Conservation (phyloP, 768 basidiomycete species). For the Agrocybe chaxingu region DNA sequence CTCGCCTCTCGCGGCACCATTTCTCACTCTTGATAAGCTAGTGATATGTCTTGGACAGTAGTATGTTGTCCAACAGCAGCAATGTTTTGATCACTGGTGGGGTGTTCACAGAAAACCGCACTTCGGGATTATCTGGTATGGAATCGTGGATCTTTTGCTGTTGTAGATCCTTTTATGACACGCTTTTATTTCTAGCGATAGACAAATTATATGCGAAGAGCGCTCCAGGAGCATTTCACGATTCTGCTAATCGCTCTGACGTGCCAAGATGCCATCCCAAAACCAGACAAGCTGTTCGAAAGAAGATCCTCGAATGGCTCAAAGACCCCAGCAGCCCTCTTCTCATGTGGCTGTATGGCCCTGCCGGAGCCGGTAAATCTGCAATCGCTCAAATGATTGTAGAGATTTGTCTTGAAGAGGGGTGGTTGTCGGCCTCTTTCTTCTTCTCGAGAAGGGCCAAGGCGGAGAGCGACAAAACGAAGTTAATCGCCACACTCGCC, state of each 20-base stretch:
- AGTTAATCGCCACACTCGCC: conserved; percentile 6
- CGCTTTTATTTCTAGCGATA: too few species aligned
- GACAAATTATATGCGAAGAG: background rate
- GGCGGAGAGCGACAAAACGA: background rate
- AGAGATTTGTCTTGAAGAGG: background rate
- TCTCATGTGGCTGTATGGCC: conserved; percentile 6
- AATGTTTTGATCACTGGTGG: too few species aligned
- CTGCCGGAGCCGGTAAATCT: conserved; percentile 10
- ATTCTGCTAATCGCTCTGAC: conserved; percentile 3
- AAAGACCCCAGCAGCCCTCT: background rate
- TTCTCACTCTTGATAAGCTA: too few species aligned
- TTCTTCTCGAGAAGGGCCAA: conserved; percentile 5
- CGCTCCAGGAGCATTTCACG: conserved; percentile 1
- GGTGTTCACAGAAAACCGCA: background rate
- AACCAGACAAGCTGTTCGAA: background rate
- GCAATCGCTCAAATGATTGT: conserved; percentile 6
- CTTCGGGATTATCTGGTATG: too few species aligned
- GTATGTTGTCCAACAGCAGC: too few species aligned
- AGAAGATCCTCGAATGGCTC: conserved; percentile 1
- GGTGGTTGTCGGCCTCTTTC: conserved; percentile 2
- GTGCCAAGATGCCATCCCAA: conserved; percentile 8
- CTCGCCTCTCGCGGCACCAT: too few species aligned
- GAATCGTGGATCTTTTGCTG: too few species aligned
- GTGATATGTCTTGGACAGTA: too few species aligned
- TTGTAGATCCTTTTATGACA: too few species aligned